Conservation (phyloP, 2,329 filamentous ascomycete species). For the Colletotrichum sp. region DNA sequence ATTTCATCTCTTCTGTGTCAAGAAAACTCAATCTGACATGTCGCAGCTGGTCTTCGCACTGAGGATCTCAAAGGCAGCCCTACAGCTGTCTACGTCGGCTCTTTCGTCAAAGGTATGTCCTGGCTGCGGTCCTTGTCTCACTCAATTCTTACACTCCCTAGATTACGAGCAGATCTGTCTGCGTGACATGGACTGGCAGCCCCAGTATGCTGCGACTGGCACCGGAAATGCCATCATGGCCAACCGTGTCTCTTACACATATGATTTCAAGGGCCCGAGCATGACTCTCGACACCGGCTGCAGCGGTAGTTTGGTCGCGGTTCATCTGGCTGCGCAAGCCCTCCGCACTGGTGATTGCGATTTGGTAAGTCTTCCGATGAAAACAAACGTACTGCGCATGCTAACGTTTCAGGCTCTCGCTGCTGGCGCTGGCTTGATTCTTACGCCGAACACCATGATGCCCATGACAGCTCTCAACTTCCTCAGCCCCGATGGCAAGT, state of each 20-base stretch:
- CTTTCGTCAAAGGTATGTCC: constrained; percentile 51
- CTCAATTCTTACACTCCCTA: constrained; percentile 22
- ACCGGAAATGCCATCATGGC: constrained; percentile 58
- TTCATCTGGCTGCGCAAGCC: constrained; percentile 58
- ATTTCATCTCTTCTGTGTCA: not conserved
- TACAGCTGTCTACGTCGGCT: constrained; percentile 55
- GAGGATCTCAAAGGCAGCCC: constrained; percentile 49
- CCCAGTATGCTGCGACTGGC: constrained; percentile 58
- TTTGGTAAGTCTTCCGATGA: constrained; percentile 31
- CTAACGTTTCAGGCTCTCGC: constrained; percentile 47
- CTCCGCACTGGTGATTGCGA: constrained; percentile 49
- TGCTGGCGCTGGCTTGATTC: constrained; percentile 57
- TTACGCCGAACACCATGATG: constrained; percentile 60
- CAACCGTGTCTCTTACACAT: constrained; percentile 61
- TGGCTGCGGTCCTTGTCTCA: not conserved
- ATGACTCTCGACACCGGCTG: constrained; percentile 66
- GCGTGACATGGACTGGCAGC: constrained; percentile 53
- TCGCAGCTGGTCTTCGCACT: constrained; percentile 46
- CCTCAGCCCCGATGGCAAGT: constrained; percentile 55
- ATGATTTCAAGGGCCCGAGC: constrained; percentile 60
- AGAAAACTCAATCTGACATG: not conserved
- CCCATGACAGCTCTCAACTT: constrained; percentile 61
- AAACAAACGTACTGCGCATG: not conserved
- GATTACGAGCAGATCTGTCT: constrained; percentile 58
- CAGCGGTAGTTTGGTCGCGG: constrained; percentile 58